Evolutionary conservation across 805 yeast species (phyloP), one percentile per base, ranked within the genome.

Genomic region (Metschnikowia anglica): DNA sequence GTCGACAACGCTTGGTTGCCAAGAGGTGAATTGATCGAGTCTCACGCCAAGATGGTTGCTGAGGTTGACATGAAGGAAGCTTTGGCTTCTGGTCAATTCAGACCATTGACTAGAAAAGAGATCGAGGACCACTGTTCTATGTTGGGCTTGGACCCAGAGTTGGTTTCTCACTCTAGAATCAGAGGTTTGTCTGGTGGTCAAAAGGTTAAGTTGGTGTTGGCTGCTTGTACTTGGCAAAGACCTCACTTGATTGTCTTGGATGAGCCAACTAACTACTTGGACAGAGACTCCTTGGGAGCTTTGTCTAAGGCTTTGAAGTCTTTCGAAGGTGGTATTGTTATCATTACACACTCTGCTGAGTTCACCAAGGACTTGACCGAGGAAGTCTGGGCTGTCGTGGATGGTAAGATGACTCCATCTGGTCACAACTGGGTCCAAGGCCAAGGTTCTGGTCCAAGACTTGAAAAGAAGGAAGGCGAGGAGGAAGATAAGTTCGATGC

Each of bases 51-150:
- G 89, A 73, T 90, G 83, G 97, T 95, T 76, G 97, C 98, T 73
- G 99, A 95, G 82, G 98, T 93, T 71, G 99, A 95, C 77, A 91
- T 93, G 99, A 93, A 93, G 86, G 99, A 91, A 81, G 99, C 99
- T 74, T 84, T 93, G 71, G 98, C 98, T 69, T 91, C 98, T 63
- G 99, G 99, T 81, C 99, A 93, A 82, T 93, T 93, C 95, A 89
- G 99, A 79, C 93, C 99, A 52, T 86, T 93, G 74, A 93, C 98
- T 75, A 90, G 99, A 85, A 93, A 93, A 84, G 99, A 93, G 80
- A 93, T 93, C 66, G 99, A 93, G 85, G 85, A 82, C 66, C 99
- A 93, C 80, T 93, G 99, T 81, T 81, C 90, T 61, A 86, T 89
- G 91, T 80, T 93, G 77, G 99, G 99, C 80, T 81, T 93, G 71